Conservation (phyloP, 306 rosid species). For the Vachellia pachyceras region DNA sequence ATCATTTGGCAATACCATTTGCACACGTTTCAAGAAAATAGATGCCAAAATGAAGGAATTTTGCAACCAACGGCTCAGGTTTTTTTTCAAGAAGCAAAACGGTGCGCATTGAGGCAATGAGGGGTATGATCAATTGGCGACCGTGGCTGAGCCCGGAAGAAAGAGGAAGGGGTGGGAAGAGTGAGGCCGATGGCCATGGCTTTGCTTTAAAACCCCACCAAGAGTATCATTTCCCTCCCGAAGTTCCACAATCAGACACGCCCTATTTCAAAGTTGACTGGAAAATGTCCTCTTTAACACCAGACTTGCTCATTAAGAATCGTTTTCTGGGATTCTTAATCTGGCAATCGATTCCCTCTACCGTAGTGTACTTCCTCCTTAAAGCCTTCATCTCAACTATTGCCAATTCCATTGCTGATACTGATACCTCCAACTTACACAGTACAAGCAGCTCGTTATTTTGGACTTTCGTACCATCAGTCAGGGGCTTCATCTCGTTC, state of each 20-base stretch:
- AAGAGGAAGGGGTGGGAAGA: neutral
- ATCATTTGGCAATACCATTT: too few species aligned
- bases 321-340: conserved; percentile 74
- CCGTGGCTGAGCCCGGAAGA: neutral
- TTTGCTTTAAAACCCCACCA: neutral
- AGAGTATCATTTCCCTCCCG: neutral
- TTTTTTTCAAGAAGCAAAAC: neutral
- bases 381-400: conserved; percentile 44
- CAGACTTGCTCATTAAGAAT: conserved; percentile 56
- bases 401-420: conserved; percentile 5
- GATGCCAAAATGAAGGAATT: neutral
- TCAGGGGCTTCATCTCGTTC: conserved; percentile 47
- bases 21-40: too few species aligned
- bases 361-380: conserved; percentile 59
- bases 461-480: conserved; percentile 34
- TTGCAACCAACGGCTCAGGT: neutral
- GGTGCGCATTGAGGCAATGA: neutral
- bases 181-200: neutral
- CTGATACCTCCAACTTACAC: neutral
- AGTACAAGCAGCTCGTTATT: conserved; percentile 25
- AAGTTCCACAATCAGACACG: neutral
- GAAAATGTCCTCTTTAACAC: conserved; percentile 37
- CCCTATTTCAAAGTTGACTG: neutral
- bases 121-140: too few species aligned
- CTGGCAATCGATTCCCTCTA: conserved; percentile 92